These are phyloP conservation scores for Ophiostoma sp. DNA, from an alignment of 2,329 filamentous ascomycete genomes.

Conservation along the genomic window DNA sequence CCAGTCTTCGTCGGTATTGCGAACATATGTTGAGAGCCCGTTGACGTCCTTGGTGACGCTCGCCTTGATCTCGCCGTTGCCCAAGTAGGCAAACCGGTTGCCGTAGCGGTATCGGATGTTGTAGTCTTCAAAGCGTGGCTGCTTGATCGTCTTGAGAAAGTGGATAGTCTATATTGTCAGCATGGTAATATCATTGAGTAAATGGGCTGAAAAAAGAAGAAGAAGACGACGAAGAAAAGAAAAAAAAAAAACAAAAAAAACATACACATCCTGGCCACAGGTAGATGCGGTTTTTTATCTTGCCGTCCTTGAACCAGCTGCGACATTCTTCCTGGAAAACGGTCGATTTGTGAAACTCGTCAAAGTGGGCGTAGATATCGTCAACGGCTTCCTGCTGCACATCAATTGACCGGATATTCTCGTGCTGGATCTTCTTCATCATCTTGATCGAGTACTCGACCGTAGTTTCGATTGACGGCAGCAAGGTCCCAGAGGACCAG, in stretches of 20 bases:
- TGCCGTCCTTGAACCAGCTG: slow-evolving; percentile 28
- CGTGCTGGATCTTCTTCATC: slow-evolving; percentile 43
- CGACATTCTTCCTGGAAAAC: slow-evolving; percentile 37
- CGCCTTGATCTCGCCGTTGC: slow-evolving; percentile 43
- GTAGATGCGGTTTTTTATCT: slow-evolving; percentile 35
- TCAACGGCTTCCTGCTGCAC: slow-evolving; percentile 43
- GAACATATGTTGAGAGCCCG: slow-evolving; percentile 42
- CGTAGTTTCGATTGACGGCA: slow-evolving; percentile 26
- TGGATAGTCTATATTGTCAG: slow-evolving; percentile 20
- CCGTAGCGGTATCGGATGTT: slow-evolving; percentile 26
- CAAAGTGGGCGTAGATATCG: slow-evolving; percentile 47
- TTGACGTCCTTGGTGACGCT: slow-evolving; percentile 37
- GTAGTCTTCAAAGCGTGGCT: slow-evolving; percentile 25
- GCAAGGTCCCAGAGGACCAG: slow-evolving; percentile 23
- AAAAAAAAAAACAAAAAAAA: neutral
- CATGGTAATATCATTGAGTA: neutral
- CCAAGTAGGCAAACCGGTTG: slow-evolving; percentile 39
- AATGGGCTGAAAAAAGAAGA: neutral
- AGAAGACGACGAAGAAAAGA: neutral
- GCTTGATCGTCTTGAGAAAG: slow-evolving; percentile 27
- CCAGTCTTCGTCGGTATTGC: slow-evolving; percentile 42
- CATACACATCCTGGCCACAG: slow-evolving; percentile 28
- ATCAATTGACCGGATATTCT: slow-evolving; percentile 42
- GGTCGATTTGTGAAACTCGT: slow-evolving; percentile 42
- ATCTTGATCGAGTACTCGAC: slow-evolving; percentile 36